A percentile compares a stretch with the other conserved stretches of the same genome.
Conservation (phyloP, 257 asterid genomes). For the Fraxinus quadrangulata region DNA sequence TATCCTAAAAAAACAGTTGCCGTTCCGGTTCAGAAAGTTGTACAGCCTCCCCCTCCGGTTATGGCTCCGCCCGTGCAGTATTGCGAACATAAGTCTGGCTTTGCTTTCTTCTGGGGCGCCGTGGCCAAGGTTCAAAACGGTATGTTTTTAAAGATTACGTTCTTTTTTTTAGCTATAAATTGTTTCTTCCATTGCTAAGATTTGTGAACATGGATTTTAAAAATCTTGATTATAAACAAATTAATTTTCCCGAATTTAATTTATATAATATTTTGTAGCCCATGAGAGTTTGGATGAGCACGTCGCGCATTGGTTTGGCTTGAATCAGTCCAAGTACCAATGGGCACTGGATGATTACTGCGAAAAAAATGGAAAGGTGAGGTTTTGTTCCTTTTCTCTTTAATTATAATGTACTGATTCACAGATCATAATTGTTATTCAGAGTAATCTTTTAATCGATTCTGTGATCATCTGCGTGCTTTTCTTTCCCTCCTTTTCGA, state of each 20-base stretch:
- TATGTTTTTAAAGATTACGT: conserved; percentile 21
- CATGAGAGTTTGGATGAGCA: conserved; percentile 87
- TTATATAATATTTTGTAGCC: conserved; percentile 39
- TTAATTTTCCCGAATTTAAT: background rate
- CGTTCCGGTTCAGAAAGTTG: conserved; percentile 39
- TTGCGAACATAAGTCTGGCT: conserved; percentile 45
- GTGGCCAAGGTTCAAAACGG: conserved; percentile 85
- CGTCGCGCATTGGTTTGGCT: conserved; percentile 91
- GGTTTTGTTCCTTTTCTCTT: background rate
- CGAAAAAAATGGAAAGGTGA: conserved; percentile 63
- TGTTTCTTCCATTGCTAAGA: background rate
- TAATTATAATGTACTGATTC: background rate
- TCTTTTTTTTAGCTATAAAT: background rate
- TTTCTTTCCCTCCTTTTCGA: too few relatives aligned
- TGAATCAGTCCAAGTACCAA: conserved; percentile 94
- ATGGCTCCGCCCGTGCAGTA: conserved; percentile 91
- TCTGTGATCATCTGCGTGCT: too few relatives aligned
- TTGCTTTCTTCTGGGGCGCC: conserved; percentile 80
- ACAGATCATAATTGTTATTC: too few relatives aligned
- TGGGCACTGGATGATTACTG: conserved; percentile 94
- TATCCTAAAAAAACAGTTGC: conserved; percentile 39
- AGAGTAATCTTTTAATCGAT: too few relatives aligned
- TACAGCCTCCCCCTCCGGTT: conserved; percentile 64
- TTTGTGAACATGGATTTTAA: background rate
- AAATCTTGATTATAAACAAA: too few relatives aligned